Evolutionary conservation across 208 protist species (phyloP).

Genomic region (Acanthamoeba lugdunensis): DNA sequence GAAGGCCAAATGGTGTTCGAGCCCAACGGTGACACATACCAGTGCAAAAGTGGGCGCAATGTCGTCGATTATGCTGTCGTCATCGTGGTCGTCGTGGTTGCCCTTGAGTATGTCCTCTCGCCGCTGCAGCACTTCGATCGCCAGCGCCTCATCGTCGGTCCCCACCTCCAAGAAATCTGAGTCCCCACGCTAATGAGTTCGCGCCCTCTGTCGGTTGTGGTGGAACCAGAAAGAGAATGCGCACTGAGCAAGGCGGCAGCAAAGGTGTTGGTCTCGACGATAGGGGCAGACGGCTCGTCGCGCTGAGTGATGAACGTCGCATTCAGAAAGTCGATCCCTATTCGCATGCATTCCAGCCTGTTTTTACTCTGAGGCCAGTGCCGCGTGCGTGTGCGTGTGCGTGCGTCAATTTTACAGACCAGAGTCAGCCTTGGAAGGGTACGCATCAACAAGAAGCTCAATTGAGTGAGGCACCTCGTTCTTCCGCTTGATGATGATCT

Average conservation of each 20-base stretch:
- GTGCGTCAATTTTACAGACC: neutral
- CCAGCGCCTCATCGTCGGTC: neutral
- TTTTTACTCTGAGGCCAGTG: neutral
- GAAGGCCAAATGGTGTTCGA: neutral
- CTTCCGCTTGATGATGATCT: constrained; percentile 54
- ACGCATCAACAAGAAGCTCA: too few species aligned
- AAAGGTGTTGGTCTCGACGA: constrained; percentile 15
- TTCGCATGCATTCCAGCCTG: neutral
- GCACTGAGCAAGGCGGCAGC: neutral
- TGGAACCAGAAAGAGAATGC: too few species aligned
- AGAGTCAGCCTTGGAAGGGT: neutral
- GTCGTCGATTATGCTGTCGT: constrained; percentile 9
- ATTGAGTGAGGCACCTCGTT: neutral
- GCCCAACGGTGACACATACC: neutral
- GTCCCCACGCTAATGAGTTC: neutral
- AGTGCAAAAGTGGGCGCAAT: neutral
- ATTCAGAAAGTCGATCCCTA: constrained; percentile 25
- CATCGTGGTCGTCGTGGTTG: neutral
- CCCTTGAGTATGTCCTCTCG: neutral
- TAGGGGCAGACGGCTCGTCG: neutral
- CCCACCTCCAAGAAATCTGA: constrained; percentile 12
- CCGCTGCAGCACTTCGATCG: constrained; percentile 19
- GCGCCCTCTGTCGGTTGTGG: neutral
- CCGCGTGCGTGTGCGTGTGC: neutral
- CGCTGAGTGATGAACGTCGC: constrained; percentile 17